Conservation (phyloP, 2,329 filamentous ascomycete species). For the Nigrograna mackinnonii region DNA sequence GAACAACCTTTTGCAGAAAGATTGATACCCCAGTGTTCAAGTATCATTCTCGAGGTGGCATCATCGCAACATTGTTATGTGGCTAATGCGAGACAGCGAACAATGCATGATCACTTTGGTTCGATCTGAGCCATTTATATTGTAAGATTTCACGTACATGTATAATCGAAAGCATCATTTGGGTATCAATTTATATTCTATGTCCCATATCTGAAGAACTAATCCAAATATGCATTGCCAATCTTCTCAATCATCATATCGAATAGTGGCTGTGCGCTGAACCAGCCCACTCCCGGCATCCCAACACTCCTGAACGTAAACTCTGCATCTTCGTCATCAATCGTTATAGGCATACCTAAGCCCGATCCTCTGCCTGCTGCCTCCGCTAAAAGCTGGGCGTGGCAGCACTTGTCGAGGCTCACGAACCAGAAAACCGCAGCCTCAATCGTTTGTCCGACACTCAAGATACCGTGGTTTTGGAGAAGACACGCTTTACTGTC, state of each 20-base stretch:
- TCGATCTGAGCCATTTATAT: too few relatives aligned
- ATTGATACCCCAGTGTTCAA: too few relatives aligned
- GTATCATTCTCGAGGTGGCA: too few relatives aligned
- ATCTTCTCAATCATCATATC: slow-evolving; percentile 68
- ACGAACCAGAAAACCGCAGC: slow-evolving; percentile 59
- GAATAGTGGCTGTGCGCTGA: slow-evolving; percentile 72
- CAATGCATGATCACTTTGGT: too few relatives aligned
- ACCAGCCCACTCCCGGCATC: slow-evolving; percentile 65
- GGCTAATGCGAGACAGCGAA: too few relatives aligned
- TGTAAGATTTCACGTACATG: too few relatives aligned
- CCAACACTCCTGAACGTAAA: slow-evolving; percentile 71
- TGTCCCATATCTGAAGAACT: too few relatives aligned
- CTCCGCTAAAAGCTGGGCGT: slow-evolving; percentile 57
- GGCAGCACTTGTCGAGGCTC: slow-evolving; percentile 57
- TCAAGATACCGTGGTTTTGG: slow-evolving; percentile 58
- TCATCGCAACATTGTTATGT: too few relatives aligned
- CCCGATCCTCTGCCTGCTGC: slow-evolving; percentile 64
- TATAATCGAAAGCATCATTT: too few relatives aligned
- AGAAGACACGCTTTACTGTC: slow-evolving; percentile 55
- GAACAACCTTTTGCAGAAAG: too few relatives aligned
- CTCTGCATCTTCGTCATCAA: slow-evolving; percentile 67
- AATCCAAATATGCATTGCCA: slow-evolving; percentile 58
- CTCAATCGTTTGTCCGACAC: slow-evolving; percentile 54
- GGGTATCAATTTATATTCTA: too few relatives aligned
- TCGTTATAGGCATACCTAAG: slow-evolving; percentile 62